phyloP scores from a whole-genome alignment of 192 early-diverging fungal species.

The Anaeromyces robustus region DNA sequence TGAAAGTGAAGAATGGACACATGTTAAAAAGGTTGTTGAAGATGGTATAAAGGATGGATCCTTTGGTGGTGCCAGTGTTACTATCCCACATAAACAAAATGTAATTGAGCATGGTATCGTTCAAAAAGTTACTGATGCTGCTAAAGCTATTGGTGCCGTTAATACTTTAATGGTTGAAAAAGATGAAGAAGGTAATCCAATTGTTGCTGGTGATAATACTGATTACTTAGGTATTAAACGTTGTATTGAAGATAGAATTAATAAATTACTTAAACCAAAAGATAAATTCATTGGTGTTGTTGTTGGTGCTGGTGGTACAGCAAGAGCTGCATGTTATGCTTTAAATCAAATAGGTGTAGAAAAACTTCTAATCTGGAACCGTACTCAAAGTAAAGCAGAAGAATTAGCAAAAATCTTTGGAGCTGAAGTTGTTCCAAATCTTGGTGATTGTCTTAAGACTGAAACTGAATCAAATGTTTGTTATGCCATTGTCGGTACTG shows the following conservation, averaged over 20 bases:
- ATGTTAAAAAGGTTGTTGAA: slow-evolving; percentile 17
- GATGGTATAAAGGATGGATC: slow-evolving; percentile 12
- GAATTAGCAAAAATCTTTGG: slow-evolving; percentile 31
- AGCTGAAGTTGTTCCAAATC: slow-evolving; percentile 11
- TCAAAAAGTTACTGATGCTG: slow-evolving; percentile 54
- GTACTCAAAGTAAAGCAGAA: slow-evolving; percentile 59
- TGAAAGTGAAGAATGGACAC: slow-evolving; percentile 30
- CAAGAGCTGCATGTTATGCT: slow-evolving; percentile 77
- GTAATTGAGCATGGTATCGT: slow-evolving; percentile 53
- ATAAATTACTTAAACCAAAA: background rate
- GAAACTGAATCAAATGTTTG: slow-evolving; percentile 15
- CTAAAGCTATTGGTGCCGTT: slow-evolving; percentile 79
- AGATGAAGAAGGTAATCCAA: slow-evolving; percentile 9
- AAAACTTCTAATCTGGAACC: slow-evolving; percentile 72
- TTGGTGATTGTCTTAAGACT: slow-evolving; percentile 34
- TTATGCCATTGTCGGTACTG: slow-evolving; percentile 58
- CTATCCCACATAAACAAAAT: slow-evolving; percentile 85
- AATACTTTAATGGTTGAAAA: slow-evolving; percentile 60
- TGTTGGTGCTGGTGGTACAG: slow-evolving; percentile 87
- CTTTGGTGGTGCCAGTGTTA: slow-evolving; percentile 91
- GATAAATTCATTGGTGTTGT: slow-evolving; percentile 48
- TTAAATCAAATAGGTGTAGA: slow-evolving; percentile 43
- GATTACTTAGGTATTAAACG: slow-evolving; percentile 82
- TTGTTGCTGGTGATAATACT: slow-evolving; percentile 81
- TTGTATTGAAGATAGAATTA: slow-evolving; percentile 18